These are phyloP conservation scores for Clavariopsis aquatica DNA, from an alignment of 495 filamentous ascomycete species.

Conservation along the genomic window DNA sequence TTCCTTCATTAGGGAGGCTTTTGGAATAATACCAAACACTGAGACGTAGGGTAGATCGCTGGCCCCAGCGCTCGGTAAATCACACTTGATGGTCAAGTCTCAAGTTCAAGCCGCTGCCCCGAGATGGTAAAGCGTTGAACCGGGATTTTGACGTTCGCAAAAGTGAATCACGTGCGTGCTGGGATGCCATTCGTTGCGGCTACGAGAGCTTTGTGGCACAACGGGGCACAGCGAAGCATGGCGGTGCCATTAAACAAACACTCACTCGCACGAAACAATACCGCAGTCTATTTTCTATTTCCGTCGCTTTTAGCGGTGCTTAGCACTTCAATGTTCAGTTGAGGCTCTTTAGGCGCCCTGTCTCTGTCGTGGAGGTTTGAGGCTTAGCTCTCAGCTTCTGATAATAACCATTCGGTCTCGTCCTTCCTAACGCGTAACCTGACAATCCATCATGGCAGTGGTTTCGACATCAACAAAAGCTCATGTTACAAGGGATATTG, in stretches of 20 bases:
- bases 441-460: not conserved
- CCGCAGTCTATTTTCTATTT: not conserved
- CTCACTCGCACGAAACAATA: not conserved
- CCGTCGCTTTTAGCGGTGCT: not conserved
- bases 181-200: not conserved
- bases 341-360: not conserved
- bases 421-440: not conserved
- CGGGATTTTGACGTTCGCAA: not conserved
- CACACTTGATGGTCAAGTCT: not conserved
- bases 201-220: not conserved
- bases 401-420: not conserved
- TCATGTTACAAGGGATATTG: not conserved
- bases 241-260: not conserved
- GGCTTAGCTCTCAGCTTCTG: not conserved
- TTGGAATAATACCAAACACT: not conserved
- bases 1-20: not conserved
- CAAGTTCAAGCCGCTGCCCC: not conserved
- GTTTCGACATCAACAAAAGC: too few species aligned
- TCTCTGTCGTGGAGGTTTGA: not conserved
- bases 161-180: not conserved
- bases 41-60: not conserved
- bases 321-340: not conserved
- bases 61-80: not conserved
- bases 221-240: not conserved
- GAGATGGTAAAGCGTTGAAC: not conserved